Percentiles rank a stretch among this genome's conserved stretches.
Evolutionary conservation across 2,329 filamentous ascomycete species (phyloP).

Genomic region (Monosporascus sp.): DNA sequence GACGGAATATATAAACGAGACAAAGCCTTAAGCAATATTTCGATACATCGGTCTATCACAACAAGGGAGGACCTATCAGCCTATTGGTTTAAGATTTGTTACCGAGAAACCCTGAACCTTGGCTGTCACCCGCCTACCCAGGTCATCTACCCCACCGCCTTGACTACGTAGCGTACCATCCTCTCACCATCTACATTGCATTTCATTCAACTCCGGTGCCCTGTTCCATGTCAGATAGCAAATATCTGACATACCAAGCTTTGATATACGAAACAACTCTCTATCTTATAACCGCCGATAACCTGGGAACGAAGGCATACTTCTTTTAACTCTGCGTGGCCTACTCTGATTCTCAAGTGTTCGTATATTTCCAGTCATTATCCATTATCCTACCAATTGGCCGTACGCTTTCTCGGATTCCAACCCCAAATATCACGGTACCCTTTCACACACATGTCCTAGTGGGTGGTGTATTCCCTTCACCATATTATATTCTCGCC

Average conservation of each 20-base stretch:
- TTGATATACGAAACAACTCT: not conserved
- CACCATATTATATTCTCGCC: not conserved
- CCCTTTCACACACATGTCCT: not conserved
- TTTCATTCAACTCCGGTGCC: not conserved
- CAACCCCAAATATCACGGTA: not conserved
- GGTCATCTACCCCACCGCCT: constrained; percentile 13
- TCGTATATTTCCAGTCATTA: constrained; percentile 1
- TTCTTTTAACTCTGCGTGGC: not conserved
- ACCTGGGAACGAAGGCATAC: not conserved
- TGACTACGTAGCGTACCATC: constrained; percentile 6
- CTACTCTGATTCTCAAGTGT: not conserved
- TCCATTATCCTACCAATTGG: not conserved
- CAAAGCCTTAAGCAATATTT: constrained; percentile 12
- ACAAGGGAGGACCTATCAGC: constrained; percentile 8
- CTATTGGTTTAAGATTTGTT: not conserved
- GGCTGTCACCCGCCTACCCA: constrained; percentile 14
- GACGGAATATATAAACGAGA: constrained; percentile 20
- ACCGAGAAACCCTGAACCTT: constrained; percentile 9
- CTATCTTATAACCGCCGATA: not conserved
- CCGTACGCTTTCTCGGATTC: not conserved
- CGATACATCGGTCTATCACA: constrained; percentile 5
- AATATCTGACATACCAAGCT: not conserved
- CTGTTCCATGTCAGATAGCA: not conserved
- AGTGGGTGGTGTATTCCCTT: no score
- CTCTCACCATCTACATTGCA: not conserved